Percentiles rank a stretch among this genome's conserved stretches.
phyloP scores from a whole-genome alignment of 495 filamentous ascomycete genomes.

The Podospora didyma region DNA sequence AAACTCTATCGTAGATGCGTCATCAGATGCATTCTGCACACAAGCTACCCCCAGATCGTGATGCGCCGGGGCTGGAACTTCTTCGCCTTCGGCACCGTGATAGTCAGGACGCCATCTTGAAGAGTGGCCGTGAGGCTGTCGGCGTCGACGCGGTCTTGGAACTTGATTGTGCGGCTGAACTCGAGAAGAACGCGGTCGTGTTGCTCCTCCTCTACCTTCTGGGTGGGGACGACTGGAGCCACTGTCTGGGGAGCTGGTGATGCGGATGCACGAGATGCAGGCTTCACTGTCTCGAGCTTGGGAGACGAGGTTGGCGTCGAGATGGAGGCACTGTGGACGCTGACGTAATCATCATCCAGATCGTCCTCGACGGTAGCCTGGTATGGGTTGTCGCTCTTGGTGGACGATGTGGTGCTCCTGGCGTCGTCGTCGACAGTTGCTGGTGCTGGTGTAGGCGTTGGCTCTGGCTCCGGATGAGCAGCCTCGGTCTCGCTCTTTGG shows the following conservation, averaged over 20 bases:
- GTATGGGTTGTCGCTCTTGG: not conserved
- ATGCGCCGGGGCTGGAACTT: conserved; percentile 12
- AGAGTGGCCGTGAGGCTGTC: conserved; percentile 65
- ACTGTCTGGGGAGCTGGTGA: not conserved
- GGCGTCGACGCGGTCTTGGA: conserved; percentile 67
- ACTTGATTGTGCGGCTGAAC: conserved; percentile 72
- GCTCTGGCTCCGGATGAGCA: not conserved
- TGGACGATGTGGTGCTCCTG: not conserved
- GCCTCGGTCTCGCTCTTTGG: not conserved
- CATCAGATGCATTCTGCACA: too few species aligned
- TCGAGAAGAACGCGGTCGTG: conserved; percentile 48
- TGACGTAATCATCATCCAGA: not conserved
- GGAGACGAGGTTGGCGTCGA: not conserved
- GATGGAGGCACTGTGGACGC: not conserved
- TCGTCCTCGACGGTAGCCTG: not conserved
- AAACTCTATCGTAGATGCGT: too few species aligned
- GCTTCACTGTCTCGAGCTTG: not conserved
- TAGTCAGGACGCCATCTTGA: conserved; percentile 53
- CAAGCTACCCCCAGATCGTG: too few species aligned
- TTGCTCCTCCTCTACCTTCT: conserved; percentile 54
- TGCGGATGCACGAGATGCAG: too few species aligned
- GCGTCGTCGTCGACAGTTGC: not conserved
- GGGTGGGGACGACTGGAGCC: conserved; percentile 5
- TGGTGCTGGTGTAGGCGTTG: not conserved
- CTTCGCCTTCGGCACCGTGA: conserved; percentile 67